phyloP scores from a whole-genome alignment of 331 rosid genomes.

The Rhamnella rubrinervis region DNA sequence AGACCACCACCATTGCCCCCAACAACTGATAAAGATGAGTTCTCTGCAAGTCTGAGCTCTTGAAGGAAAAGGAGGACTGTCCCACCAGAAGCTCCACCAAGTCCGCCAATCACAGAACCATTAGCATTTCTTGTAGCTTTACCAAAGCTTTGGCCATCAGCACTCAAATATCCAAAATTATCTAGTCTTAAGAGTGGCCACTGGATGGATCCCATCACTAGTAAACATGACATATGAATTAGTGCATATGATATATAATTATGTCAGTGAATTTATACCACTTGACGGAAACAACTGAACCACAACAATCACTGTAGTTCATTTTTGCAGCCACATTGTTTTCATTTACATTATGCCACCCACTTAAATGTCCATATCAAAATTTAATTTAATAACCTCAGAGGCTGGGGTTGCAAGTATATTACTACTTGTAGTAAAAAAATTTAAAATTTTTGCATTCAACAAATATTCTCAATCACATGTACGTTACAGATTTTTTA shows the following conservation, averaged over 20 bases:
- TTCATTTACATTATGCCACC: conserved; percentile 11
- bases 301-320: background rate
- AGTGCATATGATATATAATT: conserved; percentile 13
- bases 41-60: conserved; percentile 66
- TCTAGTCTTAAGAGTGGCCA: conserved; percentile 88
- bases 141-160: conserved; percentile 88
- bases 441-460: conserved; percentile 2
- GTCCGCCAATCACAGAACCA: conserved; percentile 77
- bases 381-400: background rate
- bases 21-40: conserved; percentile 72
- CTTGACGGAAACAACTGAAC: conserved; percentile 17
- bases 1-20: conserved; percentile 90
- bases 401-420: too few species aligned
- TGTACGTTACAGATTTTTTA: too few species aligned
- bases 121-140: conserved; percentile 45
- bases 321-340: background rate
- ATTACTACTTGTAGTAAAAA: background rate
- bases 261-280: background rate
- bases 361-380: conserved; percentile 24
- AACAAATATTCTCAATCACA: background rate
- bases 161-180: conserved; percentile 75
- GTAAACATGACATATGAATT: conserved; percentile 32
- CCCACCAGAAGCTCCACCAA: conserved; percentile 98
- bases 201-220: conserved; percentile 93
- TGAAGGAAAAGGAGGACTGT: conserved; percentile 97